Evolutionary conservation across 108 stramenopile species (phyloP).

Genomic region (Chaetoceros tenuissimus): DNA sequence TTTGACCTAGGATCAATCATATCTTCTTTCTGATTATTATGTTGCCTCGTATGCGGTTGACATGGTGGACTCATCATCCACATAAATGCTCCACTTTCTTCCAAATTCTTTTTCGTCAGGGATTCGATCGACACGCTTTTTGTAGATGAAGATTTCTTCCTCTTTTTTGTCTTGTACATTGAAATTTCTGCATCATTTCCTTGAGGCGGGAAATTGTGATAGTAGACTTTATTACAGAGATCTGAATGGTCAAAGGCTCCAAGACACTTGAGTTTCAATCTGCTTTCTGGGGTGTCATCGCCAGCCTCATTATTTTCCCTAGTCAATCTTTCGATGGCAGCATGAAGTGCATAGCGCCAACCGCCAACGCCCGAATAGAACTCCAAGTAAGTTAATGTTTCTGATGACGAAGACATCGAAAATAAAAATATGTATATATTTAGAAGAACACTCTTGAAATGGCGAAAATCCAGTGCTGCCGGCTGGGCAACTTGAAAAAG

Average conservation of each 20-base stretch:
- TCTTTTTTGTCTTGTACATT: conserved; percentile 9
- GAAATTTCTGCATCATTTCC: conserved; percentile 3
- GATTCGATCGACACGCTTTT: conserved; percentile 42
- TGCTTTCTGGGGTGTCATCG: background rate
- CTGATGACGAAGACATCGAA: too few relatives aligned
- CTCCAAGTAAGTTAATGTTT: conserved; percentile 70
- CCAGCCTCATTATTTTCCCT: background rate
- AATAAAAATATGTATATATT: too few relatives aligned
- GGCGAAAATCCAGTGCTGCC: too few relatives aligned
- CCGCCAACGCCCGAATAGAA: conserved; percentile 93
- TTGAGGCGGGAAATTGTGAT: conserved; percentile 41
- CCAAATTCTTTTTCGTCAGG: conserved; percentile 31
- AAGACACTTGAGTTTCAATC: conserved; percentile 21
- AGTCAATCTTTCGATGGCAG: conserved; percentile 18
- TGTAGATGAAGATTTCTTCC: conserved; percentile 18
- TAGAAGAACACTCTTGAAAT: too few relatives aligned
- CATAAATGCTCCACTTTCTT: conserved; percentile 45
- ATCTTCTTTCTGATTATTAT: conserved; percentile 51
- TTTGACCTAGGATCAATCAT: conserved; percentile 50
- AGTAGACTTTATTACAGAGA: conserved; percentile 49
- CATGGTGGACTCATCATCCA: conserved; percentile 89
- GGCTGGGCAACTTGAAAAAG: too few relatives aligned
- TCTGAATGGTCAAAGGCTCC: conserved; percentile 79
- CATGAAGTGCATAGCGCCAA: conserved; percentile 70
- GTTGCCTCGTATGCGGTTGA: conserved; percentile 79